These are phyloP conservation scores for Aspergillus viridinutans DNA, from an alignment of 2,329 filamentous ascomycete species.

Conservation along the genomic window DNA sequence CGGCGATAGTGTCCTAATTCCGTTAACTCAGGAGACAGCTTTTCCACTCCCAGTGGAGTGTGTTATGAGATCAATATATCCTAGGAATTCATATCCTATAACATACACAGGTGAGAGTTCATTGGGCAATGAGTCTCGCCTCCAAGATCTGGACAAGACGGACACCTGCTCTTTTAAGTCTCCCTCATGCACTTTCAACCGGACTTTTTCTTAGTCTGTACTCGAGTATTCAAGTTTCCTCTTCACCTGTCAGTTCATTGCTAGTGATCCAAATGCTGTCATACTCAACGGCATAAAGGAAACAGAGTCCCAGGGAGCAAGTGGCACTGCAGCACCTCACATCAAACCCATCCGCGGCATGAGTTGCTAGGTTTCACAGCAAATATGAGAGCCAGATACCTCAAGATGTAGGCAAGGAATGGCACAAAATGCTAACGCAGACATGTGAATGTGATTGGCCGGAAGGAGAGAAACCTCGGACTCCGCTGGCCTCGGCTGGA, in stretches of 20 bases:
- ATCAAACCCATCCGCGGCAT: too few species aligned
- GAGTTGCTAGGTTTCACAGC: too few species aligned
- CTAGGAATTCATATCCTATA: too few species aligned
- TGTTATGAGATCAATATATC: too few species aligned
- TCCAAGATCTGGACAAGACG: not conserved
- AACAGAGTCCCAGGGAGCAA: not conserved
- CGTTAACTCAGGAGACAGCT: not conserved
- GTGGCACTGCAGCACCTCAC: too few species aligned
- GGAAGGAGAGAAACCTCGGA: not conserved
- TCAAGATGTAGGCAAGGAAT: too few species aligned
- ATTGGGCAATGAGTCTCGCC: too few species aligned
- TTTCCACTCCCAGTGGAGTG: too few species aligned
- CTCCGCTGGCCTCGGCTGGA: constrained; percentile 1
- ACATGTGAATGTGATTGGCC: not conserved
- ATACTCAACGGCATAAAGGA: not conserved
- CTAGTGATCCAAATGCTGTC: not conserved
- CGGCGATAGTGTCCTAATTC: not conserved
- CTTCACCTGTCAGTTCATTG: too few species aligned
- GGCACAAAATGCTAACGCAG: not conserved
- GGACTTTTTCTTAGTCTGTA: too few species aligned
- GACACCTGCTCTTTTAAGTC: not conserved
- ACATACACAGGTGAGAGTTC: not conserved
- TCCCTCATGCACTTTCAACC: too few species aligned
- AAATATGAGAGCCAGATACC: too few species aligned
- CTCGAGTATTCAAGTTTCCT: not conserved